Conservation (phyloP, 2,329 filamentous ascomycete genomes). For the Aspergillus sojae region DNA sequence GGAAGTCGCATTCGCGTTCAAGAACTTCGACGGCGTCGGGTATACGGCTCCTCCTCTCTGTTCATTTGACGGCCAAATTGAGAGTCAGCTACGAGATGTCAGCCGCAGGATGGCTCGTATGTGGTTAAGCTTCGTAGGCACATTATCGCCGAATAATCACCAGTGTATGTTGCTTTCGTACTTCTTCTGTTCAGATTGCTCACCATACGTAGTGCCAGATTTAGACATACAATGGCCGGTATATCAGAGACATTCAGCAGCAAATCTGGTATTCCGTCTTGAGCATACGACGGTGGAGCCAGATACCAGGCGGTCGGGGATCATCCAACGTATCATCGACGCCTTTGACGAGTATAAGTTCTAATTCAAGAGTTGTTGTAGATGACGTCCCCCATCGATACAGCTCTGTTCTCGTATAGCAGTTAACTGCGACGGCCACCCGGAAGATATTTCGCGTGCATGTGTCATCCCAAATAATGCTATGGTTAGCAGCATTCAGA, state of each 20-base stretch:
- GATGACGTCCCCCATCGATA: rapidly evolving
- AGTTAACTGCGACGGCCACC: too few relatives aligned
- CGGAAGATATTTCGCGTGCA: too few relatives aligned
- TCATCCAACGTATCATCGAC: background rate
- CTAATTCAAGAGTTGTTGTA: background rate
- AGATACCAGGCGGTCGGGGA: slow-evolving; percentile 10
- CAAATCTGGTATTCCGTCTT: slow-evolving; percentile 13
- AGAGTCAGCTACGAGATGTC: background rate
- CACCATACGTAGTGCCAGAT: background rate
- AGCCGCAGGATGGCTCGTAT: slow-evolving; percentile 13
- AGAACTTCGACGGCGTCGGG: slow-evolving; percentile 10
- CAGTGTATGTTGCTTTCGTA: background rate
- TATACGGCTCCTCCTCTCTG: background rate
- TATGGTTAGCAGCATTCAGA: too few relatives aligned
- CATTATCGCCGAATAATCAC: slow-evolving; percentile 8
- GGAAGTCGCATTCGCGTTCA: slow-evolving; percentile 13
- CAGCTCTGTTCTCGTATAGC: too few relatives aligned
- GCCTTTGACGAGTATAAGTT: background rate
- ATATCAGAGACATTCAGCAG: slow-evolving; percentile 2
- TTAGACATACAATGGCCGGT: slow-evolving; percentile 6
- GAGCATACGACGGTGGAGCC: slow-evolving; percentile 5
- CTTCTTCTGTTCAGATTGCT: background rate
- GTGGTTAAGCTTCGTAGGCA: slow-evolving; percentile 16
- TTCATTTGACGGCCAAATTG: background rate
- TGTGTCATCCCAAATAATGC: too few relatives aligned